Base-by-base conservation (phyloP, 768 basidiomycete genomes). In the Cantharellus anzutake region DNA sequence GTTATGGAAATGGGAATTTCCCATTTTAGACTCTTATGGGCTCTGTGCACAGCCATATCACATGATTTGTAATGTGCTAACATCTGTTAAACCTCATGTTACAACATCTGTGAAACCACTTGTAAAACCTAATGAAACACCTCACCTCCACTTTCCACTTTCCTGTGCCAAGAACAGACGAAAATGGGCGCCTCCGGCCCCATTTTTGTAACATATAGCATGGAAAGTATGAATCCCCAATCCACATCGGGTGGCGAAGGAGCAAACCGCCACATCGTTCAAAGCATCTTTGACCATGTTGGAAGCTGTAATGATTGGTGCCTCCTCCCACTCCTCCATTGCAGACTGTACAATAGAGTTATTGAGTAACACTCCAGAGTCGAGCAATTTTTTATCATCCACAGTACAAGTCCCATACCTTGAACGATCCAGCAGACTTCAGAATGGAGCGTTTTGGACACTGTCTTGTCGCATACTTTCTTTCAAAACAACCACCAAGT, bases 271-370 rank as follows among this genome's bases (percentile, higher is more conserved):
- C n/a, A n/a, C n/a, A n/a, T 11, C 35, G 56, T 51, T 61, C 11
- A 60, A 35, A 0, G 58, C 60, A 60, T 61, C 60, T 39, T 60
- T 61, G 2, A 41, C 41, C n/a, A 41, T 34, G 14, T 61, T 61
- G 29, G 50, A 39, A 4, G 59, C 59, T 3, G 40, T 41, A n/a
- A 51, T 60, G 7, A 60, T 60, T 2, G 55, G 59, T 14, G 58
- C 50, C 2, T n/a, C 40, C 20, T 2, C 38, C 55, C 59, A 60
- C 39, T 11, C 20, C 3, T 20, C 38, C 20, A 14, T n/a, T 7
- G 11, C 34, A 7, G 34, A 7, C 7, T 55, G 11, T 48, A n/a
- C n/a, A 48, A 7, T 55, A 11, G 11, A n/a, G n/a, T n/a, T n/a
- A n/a, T n/a, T n/a, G n/a, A n/a, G n/a, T 11, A 55, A 5, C 7